Evolutionary conservation across 2,329 filamentous ascomycete genomes (phyloP).

Genomic region (Microdochium trichocladiopsis): DNA sequence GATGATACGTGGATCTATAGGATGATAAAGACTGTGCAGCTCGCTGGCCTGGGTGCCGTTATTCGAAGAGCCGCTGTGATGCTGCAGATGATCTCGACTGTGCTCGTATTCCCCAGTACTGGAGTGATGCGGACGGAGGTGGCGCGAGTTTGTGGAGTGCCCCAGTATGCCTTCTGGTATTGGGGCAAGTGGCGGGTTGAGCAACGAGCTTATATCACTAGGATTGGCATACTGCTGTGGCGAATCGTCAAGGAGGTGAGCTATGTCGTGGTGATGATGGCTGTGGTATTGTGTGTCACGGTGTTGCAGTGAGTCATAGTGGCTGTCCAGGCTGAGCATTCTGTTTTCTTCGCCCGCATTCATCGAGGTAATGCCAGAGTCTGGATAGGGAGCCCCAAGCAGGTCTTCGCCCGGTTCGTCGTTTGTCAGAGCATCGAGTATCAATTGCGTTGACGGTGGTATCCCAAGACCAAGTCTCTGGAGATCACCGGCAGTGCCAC

Average conservation of each 20-base stretch:
- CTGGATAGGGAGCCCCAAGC: not conserved
- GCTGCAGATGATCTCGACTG: constrained; percentile 12
- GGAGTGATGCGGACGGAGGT: constrained; percentile 21
- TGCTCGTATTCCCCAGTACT: constrained; percentile 22
- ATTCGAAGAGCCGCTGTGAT: constrained; percentile 10
- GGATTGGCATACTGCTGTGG: constrained; percentile 38
- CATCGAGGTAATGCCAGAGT: not conserved
- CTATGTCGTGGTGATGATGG: constrained; percentile 13
- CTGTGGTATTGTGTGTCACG: constrained; percentile 7
- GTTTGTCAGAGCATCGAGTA: not conserved
- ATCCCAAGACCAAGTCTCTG: not conserved
- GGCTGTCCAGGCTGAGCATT: not conserved
- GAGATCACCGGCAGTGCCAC: not conserved
- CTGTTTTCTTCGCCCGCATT: not conserved
- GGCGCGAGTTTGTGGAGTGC: constrained; percentile 17
- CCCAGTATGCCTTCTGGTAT: constrained; percentile 11
- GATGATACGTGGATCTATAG: constrained; percentile 55
- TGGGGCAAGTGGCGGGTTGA: constrained; percentile 20
- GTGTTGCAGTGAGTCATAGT: constrained; percentile 1
- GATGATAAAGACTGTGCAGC: constrained; percentile 36
- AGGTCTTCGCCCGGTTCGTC: not conserved
- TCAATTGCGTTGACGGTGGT: not conserved
- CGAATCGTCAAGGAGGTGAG: constrained; percentile 18
- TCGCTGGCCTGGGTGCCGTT: constrained; percentile 18
- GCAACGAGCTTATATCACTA: constrained; percentile 38